These are phyloP conservation scores for Podaxis sp. DNA, from an alignment of 768 basidiomycete species.

Conservation along the genomic window DNA sequence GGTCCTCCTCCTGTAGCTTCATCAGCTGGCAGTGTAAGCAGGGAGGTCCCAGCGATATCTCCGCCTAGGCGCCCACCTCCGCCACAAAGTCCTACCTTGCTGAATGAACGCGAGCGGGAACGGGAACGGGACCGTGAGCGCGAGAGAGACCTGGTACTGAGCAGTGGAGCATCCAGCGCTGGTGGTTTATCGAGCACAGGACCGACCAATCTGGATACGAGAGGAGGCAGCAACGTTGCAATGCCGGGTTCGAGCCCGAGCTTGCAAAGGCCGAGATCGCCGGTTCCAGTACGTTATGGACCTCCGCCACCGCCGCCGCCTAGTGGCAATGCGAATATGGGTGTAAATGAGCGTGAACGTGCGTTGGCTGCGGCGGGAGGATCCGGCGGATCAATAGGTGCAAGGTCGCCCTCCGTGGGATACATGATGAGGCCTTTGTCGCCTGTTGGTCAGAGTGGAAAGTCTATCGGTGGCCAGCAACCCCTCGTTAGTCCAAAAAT, in stretches of 20 bases:
- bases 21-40: constrained; percentile 19
- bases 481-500: constrained; percentile 28
- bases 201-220: not conserved
- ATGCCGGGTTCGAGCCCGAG: constrained; percentile 2
- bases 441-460: constrained; percentile 24
- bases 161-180: not conserved
- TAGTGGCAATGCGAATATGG: constrained; percentile 11
- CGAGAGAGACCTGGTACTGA: not conserved
- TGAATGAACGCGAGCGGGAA: constrained; percentile 6
- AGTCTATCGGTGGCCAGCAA: constrained; percentile 20
- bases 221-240: not conserved
- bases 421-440: constrained; percentile 35
- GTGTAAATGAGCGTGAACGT: constrained; percentile 1
- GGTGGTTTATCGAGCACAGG: not conserved
- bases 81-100: constrained; percentile 19
- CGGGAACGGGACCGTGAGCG: not conserved
- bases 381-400: not conserved
- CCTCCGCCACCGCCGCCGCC: constrained; percentile 26
- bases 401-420: constrained; percentile 26
- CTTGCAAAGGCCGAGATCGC: constrained; percentile 5
- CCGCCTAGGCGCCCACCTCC: constrained; percentile 36
- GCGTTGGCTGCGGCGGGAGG: not conserved
- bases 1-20: constrained; percentile 25
- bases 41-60: constrained; percentile 23
- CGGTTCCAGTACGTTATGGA: constrained; percentile 13